These are phyloP conservation scores for Naumovozyma castellii DNA, from an alignment of 805 yeast species.

Conservation along the genomic window DNA sequence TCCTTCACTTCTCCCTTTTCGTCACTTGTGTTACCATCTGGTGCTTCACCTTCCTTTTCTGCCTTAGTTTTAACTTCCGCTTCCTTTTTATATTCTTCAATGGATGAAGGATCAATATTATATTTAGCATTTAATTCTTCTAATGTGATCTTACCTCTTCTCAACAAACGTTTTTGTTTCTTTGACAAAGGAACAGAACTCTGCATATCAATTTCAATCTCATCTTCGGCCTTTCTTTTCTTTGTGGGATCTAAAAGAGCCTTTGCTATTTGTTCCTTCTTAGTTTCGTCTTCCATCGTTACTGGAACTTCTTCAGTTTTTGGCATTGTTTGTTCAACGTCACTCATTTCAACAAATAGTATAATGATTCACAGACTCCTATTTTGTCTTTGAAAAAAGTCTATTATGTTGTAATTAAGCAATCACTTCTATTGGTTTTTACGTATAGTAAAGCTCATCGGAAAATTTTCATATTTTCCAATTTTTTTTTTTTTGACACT, in stretches of 20 bases:
- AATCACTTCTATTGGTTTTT: neutral
- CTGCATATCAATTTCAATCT: constrained; percentile 57
- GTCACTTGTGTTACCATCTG: constrained; percentile 28
- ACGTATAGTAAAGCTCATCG: constrained; percentile 1
- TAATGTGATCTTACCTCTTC: constrained; percentile 61
- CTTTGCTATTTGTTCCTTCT: constrained; percentile 26
- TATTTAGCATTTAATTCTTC: constrained; percentile 42
- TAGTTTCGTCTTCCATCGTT: constrained; percentile 6
- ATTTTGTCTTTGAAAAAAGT: no score
- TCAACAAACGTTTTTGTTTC: constrained; percentile 78
- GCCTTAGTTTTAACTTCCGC: constrained; percentile 16
- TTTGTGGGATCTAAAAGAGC: constrained; percentile 29
- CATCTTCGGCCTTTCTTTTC: constrained; percentile 37
- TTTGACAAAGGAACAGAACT: constrained; percentile 79
- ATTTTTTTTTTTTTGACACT: neutral
- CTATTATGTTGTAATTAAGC: no score
- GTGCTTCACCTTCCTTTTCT: constrained; percentile 12
- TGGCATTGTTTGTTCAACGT: neutral
- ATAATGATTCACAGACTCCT: no score
- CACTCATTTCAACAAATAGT: no score
- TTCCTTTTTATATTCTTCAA: constrained; percentile 33
- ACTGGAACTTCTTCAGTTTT: constrained; percentile 13
- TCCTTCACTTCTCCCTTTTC: constrained; percentile 27
- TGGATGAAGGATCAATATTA: constrained; percentile 31
- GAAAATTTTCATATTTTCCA: constrained; percentile 2